Evolutionary conservation across 2,329 filamentous ascomycete genomes (phyloP), one percentile per base, ranked within the genome.

Genomic region (Ciborinia camelliae): DNA sequence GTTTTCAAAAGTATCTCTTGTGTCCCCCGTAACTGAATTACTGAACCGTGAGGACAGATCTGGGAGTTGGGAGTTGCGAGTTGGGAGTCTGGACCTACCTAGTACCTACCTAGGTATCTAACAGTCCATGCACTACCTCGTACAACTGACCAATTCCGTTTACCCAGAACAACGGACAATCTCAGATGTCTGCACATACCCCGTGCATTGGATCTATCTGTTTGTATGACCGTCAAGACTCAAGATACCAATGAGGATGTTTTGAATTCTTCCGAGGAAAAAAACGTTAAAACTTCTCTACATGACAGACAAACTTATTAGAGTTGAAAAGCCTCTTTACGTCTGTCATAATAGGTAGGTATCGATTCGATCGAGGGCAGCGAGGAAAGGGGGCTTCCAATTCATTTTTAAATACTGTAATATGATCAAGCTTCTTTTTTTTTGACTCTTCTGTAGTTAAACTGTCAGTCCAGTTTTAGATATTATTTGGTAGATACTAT

Each of bases 141-240:
- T 39, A 53, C 51, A 18, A 53, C 14, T 26, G 20, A 23, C 10
- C 20, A n/a, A 5, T 57, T 57, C 26, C 53, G 26, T 32, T 57
- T 43, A 45, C 54, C 54, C 54, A 30, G 54, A 57, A 32, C 54
- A 45, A 23, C 54, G 54, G 54, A n/a, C 18, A 37, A 57, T 57
- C 54, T 32, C 18, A 57, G 54, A 57, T 57, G 20, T 57, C 54
- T 57, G 54, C 54, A 57, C 54, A 57, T 45, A 45, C 0, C 0
- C 54, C 54, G 39, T 57, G 54, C 54, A 57, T 57, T 57, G 37
- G 51, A 57, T 57, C 54, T 43, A 43, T 20, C 9, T 55, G 37
- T n/a, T n/a, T 30, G 26, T 43, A 23, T 15, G 20, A 41, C 26
- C 37, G 39, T 43, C 18, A 28, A 51, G 14, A 3, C 18, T 43